phyloP scores from a whole-genome alignment of 768 basidiomycete species.

The Myochromella boudieri region DNA sequence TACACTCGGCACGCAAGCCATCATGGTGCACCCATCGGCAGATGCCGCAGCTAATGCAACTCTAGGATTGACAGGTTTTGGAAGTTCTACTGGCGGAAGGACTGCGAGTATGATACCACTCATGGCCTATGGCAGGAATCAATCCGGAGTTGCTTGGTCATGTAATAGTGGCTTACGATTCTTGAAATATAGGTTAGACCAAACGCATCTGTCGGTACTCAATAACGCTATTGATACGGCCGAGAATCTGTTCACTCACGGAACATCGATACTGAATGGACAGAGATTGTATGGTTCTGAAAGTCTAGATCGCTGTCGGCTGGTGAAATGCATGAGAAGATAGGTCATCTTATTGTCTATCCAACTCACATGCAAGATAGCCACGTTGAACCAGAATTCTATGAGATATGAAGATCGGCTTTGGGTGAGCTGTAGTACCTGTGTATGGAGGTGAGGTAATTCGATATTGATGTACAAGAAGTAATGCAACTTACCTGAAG shows the following conservation, averaged over 20 bases:
- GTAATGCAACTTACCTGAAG: conserved; percentile 1
- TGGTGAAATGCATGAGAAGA: not conserved
- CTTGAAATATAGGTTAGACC: conserved; percentile 6
- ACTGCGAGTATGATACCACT: conserved; percentile 2
- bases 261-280: conserved; percentile 3
- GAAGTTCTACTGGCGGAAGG: not conserved
- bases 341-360: not conserved
- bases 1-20: conserved; percentile 9
- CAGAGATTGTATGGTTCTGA: not conserved
- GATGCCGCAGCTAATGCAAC: not conserved
- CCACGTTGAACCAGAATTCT: conserved; percentile 3
- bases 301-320: not conserved
- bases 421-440: conserved; percentile 3
- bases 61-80: not conserved
- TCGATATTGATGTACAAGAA: not conserved
- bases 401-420: conserved; percentile 5
- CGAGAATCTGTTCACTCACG: not conserved
- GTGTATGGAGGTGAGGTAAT: not conserved
- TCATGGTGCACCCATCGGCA: conserved; percentile 4
- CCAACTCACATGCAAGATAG: not conserved
- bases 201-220: not conserved
- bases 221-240: not conserved
- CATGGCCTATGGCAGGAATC: not conserved
- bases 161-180: not conserved
- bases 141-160: not conserved